phyloP scores from a whole-genome alignment of 2,329 filamentous ascomycete genomes.

The Sporothrix globosa region DNA sequence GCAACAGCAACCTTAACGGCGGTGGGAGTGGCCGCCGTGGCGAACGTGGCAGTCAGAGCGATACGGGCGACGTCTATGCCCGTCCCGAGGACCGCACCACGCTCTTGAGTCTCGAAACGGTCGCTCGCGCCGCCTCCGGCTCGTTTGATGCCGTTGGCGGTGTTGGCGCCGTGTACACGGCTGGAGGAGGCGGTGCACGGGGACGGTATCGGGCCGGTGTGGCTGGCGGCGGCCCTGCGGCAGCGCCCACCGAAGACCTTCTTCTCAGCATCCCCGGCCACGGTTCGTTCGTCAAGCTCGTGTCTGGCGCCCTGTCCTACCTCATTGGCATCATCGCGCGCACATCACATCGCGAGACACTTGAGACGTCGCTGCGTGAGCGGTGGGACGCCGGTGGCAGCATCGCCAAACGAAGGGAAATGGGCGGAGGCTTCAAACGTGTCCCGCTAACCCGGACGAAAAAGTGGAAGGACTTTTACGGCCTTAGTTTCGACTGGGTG shows the following conservation, averaged over 20 bases:
- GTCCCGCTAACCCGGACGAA: slow-evolving; percentile 65
- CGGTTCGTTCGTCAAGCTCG: slow-evolving; percentile 68
- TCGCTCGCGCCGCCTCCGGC: slow-evolving; percentile 68
- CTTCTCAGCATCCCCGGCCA: slow-evolving; percentile 68
- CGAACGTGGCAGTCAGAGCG: slow-evolving; percentile 32
- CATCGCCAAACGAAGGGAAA: slow-evolving; percentile 42
- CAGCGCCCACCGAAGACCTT: slow-evolving; percentile 43
- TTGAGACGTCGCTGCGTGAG: slow-evolving; percentile 64
- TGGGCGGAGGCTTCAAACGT: slow-evolving; percentile 43
- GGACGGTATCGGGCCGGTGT: slow-evolving; percentile 38
- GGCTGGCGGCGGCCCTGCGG: background rate
- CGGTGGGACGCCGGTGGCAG: slow-evolving; percentile 67
- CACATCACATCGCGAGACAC: slow-evolving; percentile 64
- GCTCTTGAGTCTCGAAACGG: slow-evolving; percentile 63
- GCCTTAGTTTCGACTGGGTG: slow-evolving; percentile 71
- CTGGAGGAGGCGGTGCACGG: slow-evolving; percentile 56
- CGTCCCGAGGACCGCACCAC: slow-evolving; percentile 59
- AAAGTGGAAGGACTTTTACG: slow-evolving; percentile 72
- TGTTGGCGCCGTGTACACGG: slow-evolving; percentile 64
- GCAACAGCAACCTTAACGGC: slow-evolving; percentile 27
- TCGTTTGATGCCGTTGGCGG: slow-evolving; percentile 71
- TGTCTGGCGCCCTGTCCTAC: slow-evolving; percentile 64
- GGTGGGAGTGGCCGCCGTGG: background rate
- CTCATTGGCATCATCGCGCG: slow-evolving; percentile 61
- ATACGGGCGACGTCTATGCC: slow-evolving; percentile 46